These are phyloP conservation scores for Lotus japonicus DNA, from an alignment of 306 rosid genomes.

Conservation along the genomic window DNA sequence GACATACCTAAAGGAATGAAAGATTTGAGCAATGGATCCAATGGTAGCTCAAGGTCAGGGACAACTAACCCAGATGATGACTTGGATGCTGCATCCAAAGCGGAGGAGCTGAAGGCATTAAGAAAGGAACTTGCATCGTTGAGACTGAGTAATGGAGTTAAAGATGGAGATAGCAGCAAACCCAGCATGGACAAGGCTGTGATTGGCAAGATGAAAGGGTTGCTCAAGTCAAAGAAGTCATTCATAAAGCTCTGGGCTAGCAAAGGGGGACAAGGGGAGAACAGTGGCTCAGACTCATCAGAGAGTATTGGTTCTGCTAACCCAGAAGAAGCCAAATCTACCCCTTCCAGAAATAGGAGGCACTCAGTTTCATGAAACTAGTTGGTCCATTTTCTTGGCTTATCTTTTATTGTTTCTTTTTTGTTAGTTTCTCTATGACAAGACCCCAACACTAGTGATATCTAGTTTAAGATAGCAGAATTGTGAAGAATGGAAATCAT, in stretches of 20 bases:
- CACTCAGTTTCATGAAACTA: slow-evolving; percentile 79
- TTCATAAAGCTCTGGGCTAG: slow-evolving; percentile 74
- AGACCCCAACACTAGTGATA: slow-evolving; percentile 33
- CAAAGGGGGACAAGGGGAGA: slow-evolving; percentile 78
- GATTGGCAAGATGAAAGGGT: slow-evolving; percentile 66
- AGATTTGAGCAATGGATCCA: slow-evolving; percentile 61
- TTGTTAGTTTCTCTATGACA: slow-evolving; percentile 21
- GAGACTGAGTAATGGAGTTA: slow-evolving; percentile 57
- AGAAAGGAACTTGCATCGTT: slow-evolving; percentile 82
- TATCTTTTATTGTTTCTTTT: background rate
- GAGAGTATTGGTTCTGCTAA: slow-evolving; percentile 74
- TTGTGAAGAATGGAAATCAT: slow-evolving; percentile 26
- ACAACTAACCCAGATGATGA: slow-evolving; percentile 82
- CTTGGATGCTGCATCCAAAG: slow-evolving; percentile 58
- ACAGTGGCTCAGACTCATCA: slow-evolving; percentile 91
- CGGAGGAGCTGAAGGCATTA: slow-evolving; percentile 82
- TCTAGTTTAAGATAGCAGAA: slow-evolving; percentile 36
- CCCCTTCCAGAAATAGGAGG: slow-evolving; percentile 88
- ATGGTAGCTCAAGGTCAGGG: slow-evolving; percentile 82
- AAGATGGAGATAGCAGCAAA: slow-evolving; percentile 44
- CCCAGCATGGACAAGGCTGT: slow-evolving; percentile 62
- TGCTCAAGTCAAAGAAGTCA: slow-evolving; percentile 77
- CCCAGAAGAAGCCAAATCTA: slow-evolving; percentile 85
- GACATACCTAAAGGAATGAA: slow-evolving; percentile 70
- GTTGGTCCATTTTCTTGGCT: slow-evolving; percentile 20